A percentile compares a stretch with the other conserved stretches of the same genome.
Evolutionary conservation across 2,329 filamentous ascomycete species (phyloP).

Genomic region (Fusarium sambucinum): DNA sequence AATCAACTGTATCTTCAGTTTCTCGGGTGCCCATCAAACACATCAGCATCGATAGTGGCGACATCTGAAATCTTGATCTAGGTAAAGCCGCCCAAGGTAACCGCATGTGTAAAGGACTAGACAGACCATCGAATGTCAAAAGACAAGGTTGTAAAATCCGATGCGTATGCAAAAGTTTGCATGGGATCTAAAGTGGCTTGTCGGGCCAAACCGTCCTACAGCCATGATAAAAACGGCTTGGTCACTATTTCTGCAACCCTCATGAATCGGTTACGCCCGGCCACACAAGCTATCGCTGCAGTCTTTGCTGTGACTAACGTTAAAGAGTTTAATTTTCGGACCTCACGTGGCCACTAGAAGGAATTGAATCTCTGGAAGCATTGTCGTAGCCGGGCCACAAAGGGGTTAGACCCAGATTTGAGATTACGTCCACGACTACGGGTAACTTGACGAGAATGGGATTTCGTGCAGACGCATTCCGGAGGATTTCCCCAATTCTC

Average conservation of each 20-base stretch:
- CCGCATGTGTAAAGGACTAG: not conserved
- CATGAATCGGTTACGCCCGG: conserved; percentile 28
- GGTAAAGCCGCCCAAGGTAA: not conserved
- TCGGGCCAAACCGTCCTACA: not conserved
- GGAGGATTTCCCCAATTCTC: conserved; percentile 11
- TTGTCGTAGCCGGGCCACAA: not conserved
- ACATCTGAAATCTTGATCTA: not conserved
- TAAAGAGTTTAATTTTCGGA: not conserved
- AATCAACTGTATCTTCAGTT: not conserved
- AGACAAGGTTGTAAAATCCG: not conserved
- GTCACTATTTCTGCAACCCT: conserved; percentile 12
- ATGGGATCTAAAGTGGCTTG: not conserved
- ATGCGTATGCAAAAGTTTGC: not conserved
- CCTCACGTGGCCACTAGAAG: conserved; percentile 20
- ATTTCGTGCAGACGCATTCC: not conserved
- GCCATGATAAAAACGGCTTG: conserved; percentile 9
- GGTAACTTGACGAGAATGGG: not conserved
- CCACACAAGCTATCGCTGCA: not conserved
- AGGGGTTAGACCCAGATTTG: not conserved
- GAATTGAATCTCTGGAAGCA: conserved; percentile 14
- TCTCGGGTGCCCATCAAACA: not conserved
- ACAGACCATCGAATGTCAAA: not conserved
- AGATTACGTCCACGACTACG: not conserved
- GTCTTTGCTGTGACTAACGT: not conserved
- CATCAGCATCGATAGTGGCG: not conserved